Evolutionary conservation across 495 filamentous ascomycete genomes (phyloP).

Genomic region (Aspergillus asperescens): DNA sequence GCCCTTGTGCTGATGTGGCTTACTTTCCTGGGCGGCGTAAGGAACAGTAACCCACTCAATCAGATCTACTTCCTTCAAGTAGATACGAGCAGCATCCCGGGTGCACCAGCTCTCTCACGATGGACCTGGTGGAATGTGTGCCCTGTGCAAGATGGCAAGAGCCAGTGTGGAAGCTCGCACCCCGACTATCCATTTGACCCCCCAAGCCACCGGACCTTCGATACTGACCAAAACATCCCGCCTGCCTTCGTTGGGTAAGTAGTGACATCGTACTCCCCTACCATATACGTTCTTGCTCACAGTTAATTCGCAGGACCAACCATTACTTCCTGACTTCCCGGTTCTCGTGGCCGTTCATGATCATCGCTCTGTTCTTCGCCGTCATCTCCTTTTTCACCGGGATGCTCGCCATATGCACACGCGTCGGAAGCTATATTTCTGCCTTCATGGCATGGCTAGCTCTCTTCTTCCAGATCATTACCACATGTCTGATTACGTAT

Average conservation of each 20-base stretch:
- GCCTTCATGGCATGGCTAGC: conserved; percentile 50
- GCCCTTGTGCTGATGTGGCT: conserved; percentile 75
- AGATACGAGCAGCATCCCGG: conserved; percentile 62
- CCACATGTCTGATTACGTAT: conserved; percentile 67
- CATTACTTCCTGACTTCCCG: conserved; percentile 61
- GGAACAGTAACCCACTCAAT: conserved; percentile 56
- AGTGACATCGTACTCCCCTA: neutral
- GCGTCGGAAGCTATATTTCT: conserved; percentile 57
- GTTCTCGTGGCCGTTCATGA: conserved; percentile 67
- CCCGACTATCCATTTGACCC: conserved; percentile 64
- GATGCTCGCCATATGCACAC: conserved; percentile 55
- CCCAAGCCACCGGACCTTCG: conserved; percentile 52
- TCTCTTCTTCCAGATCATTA: conserved; percentile 57
- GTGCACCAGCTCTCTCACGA: conserved; percentile 59
- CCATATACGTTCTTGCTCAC: neutral
- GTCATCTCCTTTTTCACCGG: conserved; percentile 55
- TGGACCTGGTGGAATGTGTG: conserved; percentile 90
- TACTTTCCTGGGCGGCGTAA: conserved; percentile 66
- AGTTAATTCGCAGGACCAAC: conserved; percentile 35
- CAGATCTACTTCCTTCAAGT: conserved; percentile 78
- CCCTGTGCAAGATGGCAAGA: conserved; percentile 48
- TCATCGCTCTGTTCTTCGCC: conserved; percentile 64
- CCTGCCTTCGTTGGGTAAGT: conserved; percentile 49
- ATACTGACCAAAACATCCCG: conserved; percentile 52
- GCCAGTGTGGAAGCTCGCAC: conserved; percentile 49